Evolutionary conservation across 2,329 filamentous ascomycete genomes (phyloP).

Genomic region (Sphaerulina vaccinii): DNA sequence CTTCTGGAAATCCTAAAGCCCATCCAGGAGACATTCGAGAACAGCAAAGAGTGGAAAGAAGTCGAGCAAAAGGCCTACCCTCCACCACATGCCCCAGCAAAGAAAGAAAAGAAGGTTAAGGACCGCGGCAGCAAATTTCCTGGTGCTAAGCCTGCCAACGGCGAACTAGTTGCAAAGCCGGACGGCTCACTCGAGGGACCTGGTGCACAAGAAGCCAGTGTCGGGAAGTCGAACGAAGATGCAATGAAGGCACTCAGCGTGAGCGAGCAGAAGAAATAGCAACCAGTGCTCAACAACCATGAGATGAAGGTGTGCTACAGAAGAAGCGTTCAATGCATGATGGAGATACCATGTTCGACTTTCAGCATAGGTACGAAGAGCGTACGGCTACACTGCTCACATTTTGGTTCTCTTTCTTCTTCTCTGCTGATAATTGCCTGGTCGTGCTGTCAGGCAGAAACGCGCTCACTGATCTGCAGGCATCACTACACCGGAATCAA

Average conservation of each 20-base stretch:
- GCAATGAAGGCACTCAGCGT: conserved; percentile 40
- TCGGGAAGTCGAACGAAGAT: conserved; percentile 43
- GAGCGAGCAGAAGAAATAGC: conserved; percentile 21
- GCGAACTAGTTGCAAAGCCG: conserved; percentile 44
- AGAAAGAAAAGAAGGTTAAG: conserved; percentile 72
- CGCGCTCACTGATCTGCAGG: too few relatives aligned
- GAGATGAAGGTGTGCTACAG: neutral
- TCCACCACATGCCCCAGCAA: conserved; percentile 55
- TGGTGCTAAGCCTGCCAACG: conserved; percentile 38
- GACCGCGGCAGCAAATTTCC: conserved; percentile 69
- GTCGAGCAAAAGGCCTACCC: conserved; percentile 80
- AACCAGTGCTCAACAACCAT: conserved; percentile 10
- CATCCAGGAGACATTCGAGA: conserved; percentile 71
- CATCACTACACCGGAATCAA: too few relatives aligned
- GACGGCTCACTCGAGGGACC: conserved; percentile 48
- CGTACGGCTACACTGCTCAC: neutral
- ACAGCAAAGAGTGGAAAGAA: conserved; percentile 75
- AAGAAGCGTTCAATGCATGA: neutral
- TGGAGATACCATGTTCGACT: neutral
- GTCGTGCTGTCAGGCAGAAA: neutral
- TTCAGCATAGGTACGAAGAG: conserved; percentile 3
- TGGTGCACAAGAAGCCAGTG: conserved; percentile 42
- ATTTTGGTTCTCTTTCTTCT: neutral
- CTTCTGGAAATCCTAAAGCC: conserved; percentile 73
- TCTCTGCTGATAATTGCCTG: neutral